A percentile compares a stretch with the other conserved stretches of the same genome.
phyloP scores from a whole-genome alignment of 352 stramenopile species.

The Pythium utonaiense region DNA sequence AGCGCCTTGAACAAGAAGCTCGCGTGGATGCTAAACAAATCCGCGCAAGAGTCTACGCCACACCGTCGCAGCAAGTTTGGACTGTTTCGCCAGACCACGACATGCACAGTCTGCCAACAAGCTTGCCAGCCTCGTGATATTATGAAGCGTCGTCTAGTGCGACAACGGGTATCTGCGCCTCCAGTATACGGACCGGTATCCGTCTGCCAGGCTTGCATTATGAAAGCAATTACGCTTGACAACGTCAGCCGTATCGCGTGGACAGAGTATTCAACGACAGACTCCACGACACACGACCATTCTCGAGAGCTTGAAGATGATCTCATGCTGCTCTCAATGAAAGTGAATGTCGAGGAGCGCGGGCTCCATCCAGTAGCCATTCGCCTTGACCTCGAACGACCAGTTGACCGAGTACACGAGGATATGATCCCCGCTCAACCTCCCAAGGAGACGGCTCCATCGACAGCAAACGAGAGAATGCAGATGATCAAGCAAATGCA shows the following conservation, averaged over 20 bases:
- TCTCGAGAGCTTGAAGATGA: background rate
- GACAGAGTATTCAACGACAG: too few relatives aligned
- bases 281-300: too few relatives aligned
- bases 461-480: background rate
- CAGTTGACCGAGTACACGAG: too few relatives aligned
- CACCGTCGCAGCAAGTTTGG: too few relatives aligned
- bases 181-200: background rate
- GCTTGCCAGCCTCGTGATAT: background rate
- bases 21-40: background rate
- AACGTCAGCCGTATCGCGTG: background rate
- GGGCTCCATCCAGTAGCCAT: too few relatives aligned
- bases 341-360: background rate
- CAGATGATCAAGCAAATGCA: slow-evolving; percentile 10
- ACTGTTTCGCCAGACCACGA: background rate
- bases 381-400: too few relatives aligned
- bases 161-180: background rate
- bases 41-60: too few relatives aligned
- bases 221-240: background rate
- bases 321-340: background rate
- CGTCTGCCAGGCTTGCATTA: slow-evolving; percentile 7
- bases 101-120: slow-evolving; percentile 2
- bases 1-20: slow-evolving; percentile 16
- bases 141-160: slow-evolving; percentile 1
- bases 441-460: too few relatives aligned
- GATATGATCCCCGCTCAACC: too few relatives aligned